A percentile compares a stretch with the other conserved stretches of the same genome.
Conservation (phyloP, 2,329 filamentous ascomycete genomes). For the Diplodia intermedia region DNA sequence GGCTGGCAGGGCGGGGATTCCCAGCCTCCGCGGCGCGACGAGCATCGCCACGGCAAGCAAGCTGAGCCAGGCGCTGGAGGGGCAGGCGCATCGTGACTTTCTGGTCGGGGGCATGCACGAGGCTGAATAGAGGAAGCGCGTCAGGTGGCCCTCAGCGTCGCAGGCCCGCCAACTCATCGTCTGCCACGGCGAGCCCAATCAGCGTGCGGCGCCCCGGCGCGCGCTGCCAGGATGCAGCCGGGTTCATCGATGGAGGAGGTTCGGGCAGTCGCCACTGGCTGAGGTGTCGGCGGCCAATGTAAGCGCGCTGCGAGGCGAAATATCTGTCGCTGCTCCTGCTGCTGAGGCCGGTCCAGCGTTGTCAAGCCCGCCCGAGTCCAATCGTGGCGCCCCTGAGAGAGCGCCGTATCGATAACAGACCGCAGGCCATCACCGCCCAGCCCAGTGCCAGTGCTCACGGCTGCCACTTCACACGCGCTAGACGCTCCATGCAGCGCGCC, state of each 20-base stretch:
- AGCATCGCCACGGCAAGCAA: neutral
- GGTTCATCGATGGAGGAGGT: conserved; percentile 14
- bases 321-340: conserved; percentile 26
- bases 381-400: conserved; percentile 19
- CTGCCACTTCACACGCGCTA: conserved; percentile 25
- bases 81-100: conserved; percentile 15
- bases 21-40: neutral
- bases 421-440: neutral
- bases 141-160: conserved; percentile 23
- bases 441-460: conserved; percentile 1
- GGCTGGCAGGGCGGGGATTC: conserved; percentile 1
- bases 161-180: conserved; percentile 1
- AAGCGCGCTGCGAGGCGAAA: conserved; percentile 12
- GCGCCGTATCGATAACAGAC: conserved; percentile 21
- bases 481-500: conserved; percentile 23
- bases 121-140: conserved; percentile 26
- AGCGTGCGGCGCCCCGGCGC: neutral
- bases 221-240: neutral
- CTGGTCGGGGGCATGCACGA: conserved; percentile 26
- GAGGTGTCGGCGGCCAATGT: conserved; percentile 24
- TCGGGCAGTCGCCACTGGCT: conserved; percentile 24
- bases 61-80: too few species aligned
- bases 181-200: neutral
- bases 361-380: conserved; percentile 14
- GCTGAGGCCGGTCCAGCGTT: conserved; percentile 1